A percentile compares a stretch with the other conserved stretches of the same genome.
Evolutionary conservation across 2,329 filamentous ascomycete species (phyloP).

Genomic region (Paecilomyces dactylethromorphus): DNA sequence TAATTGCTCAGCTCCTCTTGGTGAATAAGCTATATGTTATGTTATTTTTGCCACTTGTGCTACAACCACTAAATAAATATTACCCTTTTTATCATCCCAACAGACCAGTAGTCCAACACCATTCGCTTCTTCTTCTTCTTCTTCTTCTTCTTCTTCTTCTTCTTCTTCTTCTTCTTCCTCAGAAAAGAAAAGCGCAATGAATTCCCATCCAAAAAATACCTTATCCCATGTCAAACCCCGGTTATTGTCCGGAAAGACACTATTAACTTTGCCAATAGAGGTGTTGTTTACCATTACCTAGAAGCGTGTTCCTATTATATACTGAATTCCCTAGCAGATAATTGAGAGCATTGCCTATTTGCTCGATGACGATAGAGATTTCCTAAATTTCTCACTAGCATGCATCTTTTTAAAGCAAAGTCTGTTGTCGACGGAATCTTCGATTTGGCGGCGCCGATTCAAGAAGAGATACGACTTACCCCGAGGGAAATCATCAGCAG

Average conservation of each 20-base stretch:
- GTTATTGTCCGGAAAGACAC: not conserved
- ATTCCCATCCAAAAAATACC: not conserved
- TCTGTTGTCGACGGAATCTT: slow-evolving; percentile 20
- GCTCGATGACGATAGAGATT: slow-evolving; percentile 23
- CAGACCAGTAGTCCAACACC: too few relatives aligned
- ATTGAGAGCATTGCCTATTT: slow-evolving; percentile 24
- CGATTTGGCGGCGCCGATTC: slow-evolving; percentile 30
- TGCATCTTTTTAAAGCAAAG: slow-evolving; percentile 17
- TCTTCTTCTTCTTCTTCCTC: too few relatives aligned
- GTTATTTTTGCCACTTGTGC: too few relatives aligned
- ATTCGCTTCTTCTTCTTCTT: too few relatives aligned
- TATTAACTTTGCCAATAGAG: not conserved
- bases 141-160: too few relatives aligned
- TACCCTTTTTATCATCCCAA: too few relatives aligned
- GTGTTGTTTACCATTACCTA: not conserved
- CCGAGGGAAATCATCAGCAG: slow-evolving; percentile 8
- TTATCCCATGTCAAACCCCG: not conserved
- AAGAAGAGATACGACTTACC: slow-evolving; percentile 25
- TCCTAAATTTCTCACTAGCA: slow-evolving; percentile 20
- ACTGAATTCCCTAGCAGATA: slow-evolving; percentile 14
- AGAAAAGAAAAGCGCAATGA: too few relatives aligned
- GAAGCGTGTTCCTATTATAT: not conserved
- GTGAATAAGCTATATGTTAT: too few relatives aligned
- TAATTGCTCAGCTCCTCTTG: too few relatives aligned
- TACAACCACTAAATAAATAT: too few relatives aligned